These are phyloP conservation scores for Aspergillus mulundensis DNA, from an alignment of 495 filamentous ascomycete genomes.

Conservation along the genomic window DNA sequence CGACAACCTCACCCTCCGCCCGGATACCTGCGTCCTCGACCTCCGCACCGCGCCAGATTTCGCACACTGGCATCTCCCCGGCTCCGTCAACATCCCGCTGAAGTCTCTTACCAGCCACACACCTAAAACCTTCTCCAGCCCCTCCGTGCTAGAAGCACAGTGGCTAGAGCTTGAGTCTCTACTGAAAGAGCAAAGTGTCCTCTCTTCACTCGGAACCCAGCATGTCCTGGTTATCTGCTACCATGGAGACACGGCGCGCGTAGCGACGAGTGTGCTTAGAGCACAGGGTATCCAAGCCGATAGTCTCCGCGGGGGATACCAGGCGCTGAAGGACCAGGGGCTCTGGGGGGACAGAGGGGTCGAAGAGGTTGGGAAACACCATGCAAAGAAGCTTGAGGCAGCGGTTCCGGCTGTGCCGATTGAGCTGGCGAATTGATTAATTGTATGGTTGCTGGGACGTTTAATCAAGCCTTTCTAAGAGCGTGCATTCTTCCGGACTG, in stretches of 20 bases:
- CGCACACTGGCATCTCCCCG: conserved; percentile 40
- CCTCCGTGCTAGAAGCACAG: conserved; percentile 38
- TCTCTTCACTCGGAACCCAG: conserved; percentile 26
- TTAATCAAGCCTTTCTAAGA: not conserved
- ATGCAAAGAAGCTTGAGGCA: not conserved
- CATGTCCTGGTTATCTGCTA: conserved; percentile 49
- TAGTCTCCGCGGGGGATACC: conserved; percentile 44
- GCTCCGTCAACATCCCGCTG: conserved; percentile 43
- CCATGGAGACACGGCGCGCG: conserved; percentile 49
- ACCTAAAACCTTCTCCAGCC: conserved; percentile 43
- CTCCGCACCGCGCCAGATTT: conserved; percentile 39
- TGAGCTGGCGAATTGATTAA: conserved; percentile 2
- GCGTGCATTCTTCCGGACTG: not conserved
- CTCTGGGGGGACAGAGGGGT: conserved; percentile 21
- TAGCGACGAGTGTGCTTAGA: conserved; percentile 51
- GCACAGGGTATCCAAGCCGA: conserved; percentile 48
- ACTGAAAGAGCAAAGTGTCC: conserved; percentile 23
- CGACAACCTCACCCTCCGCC: conserved; percentile 23
- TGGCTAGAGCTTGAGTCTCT: conserved; percentile 44
- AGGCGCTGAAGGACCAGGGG: conserved; percentile 27
- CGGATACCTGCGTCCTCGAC: conserved; percentile 36
- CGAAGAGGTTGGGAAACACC: not conserved
- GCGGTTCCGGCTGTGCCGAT: conserved; percentile 3
- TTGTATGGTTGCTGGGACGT: not conserved
- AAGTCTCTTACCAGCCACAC: conserved; percentile 26